Evolutionary conservation across 163 green algal genomes (phyloP).

Genomic region (Scenedesmus sp.): DNA sequence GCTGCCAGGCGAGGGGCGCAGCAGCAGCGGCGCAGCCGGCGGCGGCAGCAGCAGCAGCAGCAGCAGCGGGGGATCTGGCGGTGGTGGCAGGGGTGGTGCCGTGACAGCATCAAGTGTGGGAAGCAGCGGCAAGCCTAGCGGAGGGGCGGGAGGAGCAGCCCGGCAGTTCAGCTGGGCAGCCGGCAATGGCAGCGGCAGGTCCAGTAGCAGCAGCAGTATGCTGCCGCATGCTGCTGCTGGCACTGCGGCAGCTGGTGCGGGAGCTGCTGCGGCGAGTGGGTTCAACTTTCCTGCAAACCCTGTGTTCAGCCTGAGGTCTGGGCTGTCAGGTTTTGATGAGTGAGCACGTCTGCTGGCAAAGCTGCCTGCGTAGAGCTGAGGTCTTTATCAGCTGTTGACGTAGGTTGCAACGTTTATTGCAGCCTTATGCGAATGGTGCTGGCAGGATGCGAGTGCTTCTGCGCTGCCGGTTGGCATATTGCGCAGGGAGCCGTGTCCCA

Average conservation of each 20-base stretch:
- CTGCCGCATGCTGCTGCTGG: not conserved
- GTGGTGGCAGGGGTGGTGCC: not conserved
- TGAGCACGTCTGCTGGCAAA: not conserved
- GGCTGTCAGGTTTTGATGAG: constrained; percentile 8
- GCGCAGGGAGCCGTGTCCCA: no score
- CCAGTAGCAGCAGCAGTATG: not conserved
- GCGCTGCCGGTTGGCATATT: no score
- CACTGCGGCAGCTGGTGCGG: constrained; percentile 10
- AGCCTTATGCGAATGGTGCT: no score
- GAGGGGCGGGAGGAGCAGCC: not conserved
- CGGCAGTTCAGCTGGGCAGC: constrained; percentile 21
- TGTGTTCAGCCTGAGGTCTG: constrained; percentile 41
- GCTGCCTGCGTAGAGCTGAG: not conserved
- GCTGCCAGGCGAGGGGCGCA: not conserved
- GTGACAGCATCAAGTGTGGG: not conserved
- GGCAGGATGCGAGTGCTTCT: no score
- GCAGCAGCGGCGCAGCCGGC: not conserved
- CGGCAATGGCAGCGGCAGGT: not conserved
- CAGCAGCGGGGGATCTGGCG: not conserved
- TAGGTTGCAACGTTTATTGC: no score
- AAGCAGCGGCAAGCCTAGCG: not conserved
- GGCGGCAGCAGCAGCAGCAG: constrained; percentile 28
- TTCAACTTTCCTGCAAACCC: not conserved
- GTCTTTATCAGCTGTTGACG: no score
- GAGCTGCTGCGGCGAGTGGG: constrained; percentile 1